Conservation (phyloP, 768 basidiomycete genomes). For the Tulasnella sp. region DNA sequence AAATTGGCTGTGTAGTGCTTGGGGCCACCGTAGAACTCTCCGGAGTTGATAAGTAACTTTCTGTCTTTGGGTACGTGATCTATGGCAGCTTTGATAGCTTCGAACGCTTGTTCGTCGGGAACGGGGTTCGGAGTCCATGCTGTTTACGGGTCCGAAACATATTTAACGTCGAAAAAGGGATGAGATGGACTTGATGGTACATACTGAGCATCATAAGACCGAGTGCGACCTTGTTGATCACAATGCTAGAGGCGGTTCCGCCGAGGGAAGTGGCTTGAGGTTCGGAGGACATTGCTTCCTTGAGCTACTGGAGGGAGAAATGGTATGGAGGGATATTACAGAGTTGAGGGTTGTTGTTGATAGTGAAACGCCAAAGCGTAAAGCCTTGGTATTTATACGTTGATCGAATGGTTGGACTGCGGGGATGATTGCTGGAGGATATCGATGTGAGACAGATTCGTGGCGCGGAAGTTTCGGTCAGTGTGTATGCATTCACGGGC, state of each 20-base stretch:
- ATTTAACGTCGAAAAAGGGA: too few species aligned
- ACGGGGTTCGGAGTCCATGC: constrained; percentile 46
- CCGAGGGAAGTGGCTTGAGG: constrained; percentile 11
- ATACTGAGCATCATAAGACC: constrained; percentile 58
- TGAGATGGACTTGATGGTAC: not conserved
- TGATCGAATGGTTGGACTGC: too few species aligned
- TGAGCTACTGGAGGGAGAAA: not conserved
- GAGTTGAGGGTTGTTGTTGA: too few species aligned
- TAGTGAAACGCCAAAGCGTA: too few species aligned
- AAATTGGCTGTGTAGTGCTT: constrained; percentile 36
- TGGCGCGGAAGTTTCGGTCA: too few species aligned
- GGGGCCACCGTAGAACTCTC: constrained; percentile 42
- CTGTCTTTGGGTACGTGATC: constrained; percentile 37
- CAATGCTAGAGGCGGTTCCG: constrained; percentile 16
- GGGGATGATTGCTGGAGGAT: not conserved
- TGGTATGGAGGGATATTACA: too few species aligned
- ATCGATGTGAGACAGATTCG: too few species aligned
- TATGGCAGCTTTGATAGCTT: constrained; percentile 51
- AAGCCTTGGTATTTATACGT: too few species aligned
- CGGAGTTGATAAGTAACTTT: constrained; percentile 51
- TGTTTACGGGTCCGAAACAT: constrained; percentile 33
- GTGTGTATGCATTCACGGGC: not conserved
- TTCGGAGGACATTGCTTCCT: not conserved
- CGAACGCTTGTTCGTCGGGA: constrained; percentile 59
- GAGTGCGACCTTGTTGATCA: constrained; percentile 36